Evolutionary conservation across 1,284 basidiomycete species (phyloP), one percentile per base, ranked within the genome.

Genomic region (Singerocomus rubriflavus): DNA sequence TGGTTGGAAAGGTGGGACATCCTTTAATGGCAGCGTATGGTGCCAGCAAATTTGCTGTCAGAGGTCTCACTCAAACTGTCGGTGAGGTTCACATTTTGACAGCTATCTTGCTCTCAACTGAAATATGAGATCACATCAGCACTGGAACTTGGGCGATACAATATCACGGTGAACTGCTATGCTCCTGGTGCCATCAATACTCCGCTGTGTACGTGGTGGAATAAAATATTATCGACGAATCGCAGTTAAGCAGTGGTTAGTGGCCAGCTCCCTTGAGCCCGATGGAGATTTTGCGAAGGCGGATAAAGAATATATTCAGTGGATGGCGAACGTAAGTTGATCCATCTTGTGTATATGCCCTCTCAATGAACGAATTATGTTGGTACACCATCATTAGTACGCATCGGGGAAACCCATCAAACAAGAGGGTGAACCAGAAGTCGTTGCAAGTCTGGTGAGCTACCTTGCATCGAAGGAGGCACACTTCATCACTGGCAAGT

Each of bases 31-130:
- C 27, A 9, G 17, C 52, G 3, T 70, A 70, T 36, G 50, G 26
- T 8, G 58, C 67, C 10, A 65, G 57, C 51, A 70, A 70, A 40
- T 68, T 67, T 38, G 67, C 68, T 8, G 21, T 70, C 12, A 56
- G 61, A 40, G 68, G 67, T 8, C 56, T 70, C 5, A 61, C 62
- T 1, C 62, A 63, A 29, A 12, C 33, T 2, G 60, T 58, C 3
- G 62, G 64, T 66, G 13, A 46, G 32, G 6, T n/a, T 26, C 2
- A 0, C 14, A 5, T 14, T 21, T n/a, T 16, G 38, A 9, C 31
- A 7, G 21, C 21, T 21, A 6, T 39, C 12, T 3, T 25, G 5
- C 10, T 10, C 16, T 14, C 5, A 3, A 33, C n/a, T 29, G 11
- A 26, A 9, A n/a, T 27, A 10, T 11, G 26, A 67, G 13, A 41